Evolutionary conservation across 2,329 filamentous ascomycete genomes (phyloP).

Genomic region (Stagonosporopsis tanaceti): DNA sequence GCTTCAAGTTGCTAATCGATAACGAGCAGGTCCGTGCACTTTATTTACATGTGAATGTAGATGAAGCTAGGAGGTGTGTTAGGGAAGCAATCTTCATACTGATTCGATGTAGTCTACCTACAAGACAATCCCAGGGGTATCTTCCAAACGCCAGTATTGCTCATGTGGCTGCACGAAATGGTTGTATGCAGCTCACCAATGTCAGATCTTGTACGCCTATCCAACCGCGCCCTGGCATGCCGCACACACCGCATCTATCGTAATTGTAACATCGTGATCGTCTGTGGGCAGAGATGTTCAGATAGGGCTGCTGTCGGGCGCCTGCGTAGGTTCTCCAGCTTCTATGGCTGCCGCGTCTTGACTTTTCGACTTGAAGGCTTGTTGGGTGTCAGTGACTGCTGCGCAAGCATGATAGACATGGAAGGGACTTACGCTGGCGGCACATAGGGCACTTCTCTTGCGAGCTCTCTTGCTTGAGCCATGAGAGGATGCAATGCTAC

Average conservation of each 20-base stretch:
- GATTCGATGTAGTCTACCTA: not conserved
- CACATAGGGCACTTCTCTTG: slow-evolving; percentile 98
- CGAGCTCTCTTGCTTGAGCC: slow-evolving; percentile 94
- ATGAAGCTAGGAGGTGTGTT: not conserved
- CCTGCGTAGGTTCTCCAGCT: slow-evolving; percentile 23
- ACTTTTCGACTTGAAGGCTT: slow-evolving; percentile 51
- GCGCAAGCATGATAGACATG: too few species aligned
- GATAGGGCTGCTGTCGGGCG: slow-evolving; percentile 33
- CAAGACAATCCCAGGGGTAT: slow-evolving; percentile 30
- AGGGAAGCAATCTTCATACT: not conserved
- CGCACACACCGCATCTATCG: not conserved
- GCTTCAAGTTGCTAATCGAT: slow-evolving; percentile 31
- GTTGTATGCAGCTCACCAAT: not conserved
- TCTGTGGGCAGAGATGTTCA: not conserved
- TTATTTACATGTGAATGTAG: slow-evolving; percentile 22
- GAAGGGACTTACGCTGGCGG: slow-evolving; percentile 74
- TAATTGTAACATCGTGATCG: not conserved
- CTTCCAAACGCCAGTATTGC: slow-evolving; percentile 31
- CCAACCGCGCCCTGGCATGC: not conserved
- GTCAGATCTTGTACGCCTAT: not conserved
- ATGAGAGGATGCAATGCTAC: slow-evolving; percentile 93
- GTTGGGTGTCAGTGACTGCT: slow-evolving; percentile 22
- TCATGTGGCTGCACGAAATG: not conserved
- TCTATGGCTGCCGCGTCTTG: slow-evolving; percentile 39
- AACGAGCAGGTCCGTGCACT: slow-evolving; percentile 32